Evolutionary conservation across 1,139 yeast genomes (phyloP).

Genomic region (Hansenula lynferdii): DNA sequence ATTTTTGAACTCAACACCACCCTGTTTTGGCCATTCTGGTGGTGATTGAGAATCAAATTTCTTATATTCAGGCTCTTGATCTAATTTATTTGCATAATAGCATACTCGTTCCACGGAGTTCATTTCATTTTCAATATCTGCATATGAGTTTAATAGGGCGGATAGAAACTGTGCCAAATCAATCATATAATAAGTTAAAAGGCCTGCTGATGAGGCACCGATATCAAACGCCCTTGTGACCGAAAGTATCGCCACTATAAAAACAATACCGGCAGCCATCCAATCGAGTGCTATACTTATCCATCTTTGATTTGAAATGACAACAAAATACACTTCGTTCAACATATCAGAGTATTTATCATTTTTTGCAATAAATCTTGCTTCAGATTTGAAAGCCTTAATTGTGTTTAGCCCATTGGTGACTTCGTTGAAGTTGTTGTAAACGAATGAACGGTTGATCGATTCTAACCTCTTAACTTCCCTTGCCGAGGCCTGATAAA

Average conservation of each 20-base stretch:
- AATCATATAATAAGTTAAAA: slow-evolving; percentile 58
- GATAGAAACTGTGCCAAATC: slow-evolving; percentile 51
- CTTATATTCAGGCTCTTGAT: slow-evolving; percentile 54
- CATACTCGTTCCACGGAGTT: slow-evolving; percentile 80
- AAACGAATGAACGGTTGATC: slow-evolving; percentile 66
- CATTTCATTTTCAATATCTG: slow-evolving; percentile 78
- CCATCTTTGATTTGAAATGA: slow-evolving; percentile 78
- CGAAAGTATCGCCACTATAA: slow-evolving; percentile 54
- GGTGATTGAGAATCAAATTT: slow-evolving; percentile 52
- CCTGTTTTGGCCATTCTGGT: slow-evolving; percentile 55
- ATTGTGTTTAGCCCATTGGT: slow-evolving; percentile 70
- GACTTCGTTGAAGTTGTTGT: slow-evolving; percentile 72
- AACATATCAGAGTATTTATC: slow-evolving; percentile 49
- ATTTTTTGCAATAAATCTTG: slow-evolving; percentile 48
- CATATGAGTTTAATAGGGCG: slow-evolving; percentile 45
- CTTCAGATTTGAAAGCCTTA: slow-evolving; percentile 50
- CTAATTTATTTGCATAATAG: slow-evolving; percentile 65
- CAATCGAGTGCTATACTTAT: slow-evolving; percentile 58
- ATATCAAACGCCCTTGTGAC: slow-evolving; percentile 62
- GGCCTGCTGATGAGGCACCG: slow-evolving; percentile 68
- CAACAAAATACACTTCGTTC: slow-evolving; percentile 68
- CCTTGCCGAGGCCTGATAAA: slow-evolving; percentile 74
- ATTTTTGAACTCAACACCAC: slow-evolving; percentile 51
- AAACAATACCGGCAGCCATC: slow-evolving; percentile 40
- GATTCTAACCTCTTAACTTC: slow-evolving; percentile 85